Base-by-base conservation (phyloP, 495 filamentous ascomycete species). In the Tuber aestivum region DNA sequence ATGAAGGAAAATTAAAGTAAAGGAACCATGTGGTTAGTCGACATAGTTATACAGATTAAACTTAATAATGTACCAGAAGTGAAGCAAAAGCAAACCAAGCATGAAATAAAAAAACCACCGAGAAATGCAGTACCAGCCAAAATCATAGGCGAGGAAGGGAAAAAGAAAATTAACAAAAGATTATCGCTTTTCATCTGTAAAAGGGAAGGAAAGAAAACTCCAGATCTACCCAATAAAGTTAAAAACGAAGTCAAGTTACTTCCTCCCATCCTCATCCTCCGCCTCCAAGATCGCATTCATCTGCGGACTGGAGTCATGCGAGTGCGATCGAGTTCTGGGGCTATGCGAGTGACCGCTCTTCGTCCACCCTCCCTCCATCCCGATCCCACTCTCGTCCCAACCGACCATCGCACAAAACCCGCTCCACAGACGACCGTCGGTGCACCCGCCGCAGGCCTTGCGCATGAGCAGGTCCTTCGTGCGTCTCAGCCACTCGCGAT, bases 331-430 rank as follows among this genome's bases (percentile, higher is more conserved):
- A 65, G 56, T 32, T 38, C 76, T 72, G 41, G 76, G 74, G 41
- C 79, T 78, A 27, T 41, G 68, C 41, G 70, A 73, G 38, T 40
- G 45, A 38, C 79, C 50, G n/a, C 70, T 50, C 69, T 56, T 78
- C 41, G 38, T 42, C 37, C 73, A 73, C 32, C 75, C 75, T 41
- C 73, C 74, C 38, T 80, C 78, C 14, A 77, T 40, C 56, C 80
- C 79, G 32, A 72, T 74, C 56, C 72, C 72, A 35, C 42, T 71
- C 65, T 78, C 74, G 27, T 73, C 75, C 80, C 80, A 82, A 10
- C 80, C 80, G 44, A 82, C 80, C 79, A 82, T 82, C 8, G 75
- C 76, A 41, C 80, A 82, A 40, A 82, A 82, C 72, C 79, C 80
- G 16, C 77, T 73, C 80, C 80, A 82, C 70, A 82, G 74, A 70